Percentiles rank a stretch among this genome's conserved stretches.
These are phyloP conservation scores for Brachypodium distachyon DNA, from an alignment of 202 grass and related monocot genomes.

Conservation along the genomic window DNA sequence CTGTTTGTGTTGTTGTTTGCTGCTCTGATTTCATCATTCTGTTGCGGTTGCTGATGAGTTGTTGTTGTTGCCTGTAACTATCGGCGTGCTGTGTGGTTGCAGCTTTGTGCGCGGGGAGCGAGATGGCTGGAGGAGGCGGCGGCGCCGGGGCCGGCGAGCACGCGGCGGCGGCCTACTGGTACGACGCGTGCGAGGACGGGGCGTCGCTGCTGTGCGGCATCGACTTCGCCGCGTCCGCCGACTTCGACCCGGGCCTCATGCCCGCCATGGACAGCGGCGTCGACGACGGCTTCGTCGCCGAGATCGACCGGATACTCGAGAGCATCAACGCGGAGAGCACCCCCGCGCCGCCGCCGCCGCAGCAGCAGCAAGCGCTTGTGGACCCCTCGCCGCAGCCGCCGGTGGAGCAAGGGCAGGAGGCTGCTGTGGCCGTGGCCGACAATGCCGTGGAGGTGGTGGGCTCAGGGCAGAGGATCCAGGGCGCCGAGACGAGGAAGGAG, in stretches of 20 bases:
- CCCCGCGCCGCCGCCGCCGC: background rate
- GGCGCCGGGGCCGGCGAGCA: conserved; percentile 14
- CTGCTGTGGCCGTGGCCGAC: background rate
- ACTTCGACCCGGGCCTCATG: conserved; percentile 62
- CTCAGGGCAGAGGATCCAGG: background rate
- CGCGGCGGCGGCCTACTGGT: conserved; percentile 72
- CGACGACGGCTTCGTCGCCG: conserved; percentile 81
- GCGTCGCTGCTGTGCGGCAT: conserved; percentile 52
- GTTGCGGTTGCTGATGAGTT: background rate
- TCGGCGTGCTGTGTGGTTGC: background rate
- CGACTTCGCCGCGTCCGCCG: conserved; percentile 46
- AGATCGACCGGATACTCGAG: conserved; percentile 91
- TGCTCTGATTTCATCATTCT: too few relatives aligned
- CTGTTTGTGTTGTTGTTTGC: background rate
- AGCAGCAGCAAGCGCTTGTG: background rate
- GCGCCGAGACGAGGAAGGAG: conserved; percentile 2
- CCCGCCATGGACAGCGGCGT: conserved; percentile 43
- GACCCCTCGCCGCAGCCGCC: background rate
- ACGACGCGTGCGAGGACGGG: conserved; percentile 80
- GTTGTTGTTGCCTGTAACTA: background rate
- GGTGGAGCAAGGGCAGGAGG: background rate
- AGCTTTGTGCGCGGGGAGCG: conserved; percentile 24
- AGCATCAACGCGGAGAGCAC: conserved; percentile 68
- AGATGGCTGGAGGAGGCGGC: conserved; percentile 40
- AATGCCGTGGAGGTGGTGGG: conserved; percentile 17